A percentile compares a stretch with the other conserved stretches of the same genome.
Conservation (phyloP, 2,329 filamentous ascomycete species). For the Cercospora zeina region DNA sequence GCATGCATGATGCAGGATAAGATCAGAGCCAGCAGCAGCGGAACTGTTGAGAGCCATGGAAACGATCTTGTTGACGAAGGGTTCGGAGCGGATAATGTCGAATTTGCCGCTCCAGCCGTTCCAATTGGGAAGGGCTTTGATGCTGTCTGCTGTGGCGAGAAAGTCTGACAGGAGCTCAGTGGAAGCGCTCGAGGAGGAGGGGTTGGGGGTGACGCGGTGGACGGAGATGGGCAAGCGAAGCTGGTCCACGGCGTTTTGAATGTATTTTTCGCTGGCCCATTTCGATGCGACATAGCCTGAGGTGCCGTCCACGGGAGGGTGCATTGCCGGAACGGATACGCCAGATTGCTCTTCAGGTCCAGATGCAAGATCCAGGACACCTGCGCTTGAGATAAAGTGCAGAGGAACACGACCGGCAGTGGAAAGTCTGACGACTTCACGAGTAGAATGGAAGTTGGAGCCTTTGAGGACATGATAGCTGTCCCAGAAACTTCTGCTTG, state of each 20-base stretch:
- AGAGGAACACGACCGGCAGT: neutral
- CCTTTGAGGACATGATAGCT: neutral
- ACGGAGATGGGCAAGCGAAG: neutral
- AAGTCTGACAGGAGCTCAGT: neutral
- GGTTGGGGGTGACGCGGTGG: neutral
- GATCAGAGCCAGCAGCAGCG: neutral
- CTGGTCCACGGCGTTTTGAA: neutral
- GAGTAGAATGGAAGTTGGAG: neutral
- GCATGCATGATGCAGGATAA: neutral
- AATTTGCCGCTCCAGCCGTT: neutral
- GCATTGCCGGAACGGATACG: neutral
- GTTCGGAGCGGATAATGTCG: neutral
- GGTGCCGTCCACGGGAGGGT: neutral
- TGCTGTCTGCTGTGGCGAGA: neutral
- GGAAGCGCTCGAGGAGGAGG: neutral
- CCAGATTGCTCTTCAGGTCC: neutral
- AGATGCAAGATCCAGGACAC: neutral
- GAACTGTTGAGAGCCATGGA: neutral
- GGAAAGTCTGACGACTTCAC: neutral
- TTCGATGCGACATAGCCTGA: neutral
- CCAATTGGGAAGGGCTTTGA: neutral
- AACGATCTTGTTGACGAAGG: neutral
- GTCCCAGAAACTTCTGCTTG: neutral
- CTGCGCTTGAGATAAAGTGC: neutral
- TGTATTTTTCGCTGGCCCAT: neutral